A percentile compares a stretch with the other conserved stretches of the same genome.
Conservation (phyloP, 306 rosid genomes). For the Trichosanthes cucumerina region DNA sequence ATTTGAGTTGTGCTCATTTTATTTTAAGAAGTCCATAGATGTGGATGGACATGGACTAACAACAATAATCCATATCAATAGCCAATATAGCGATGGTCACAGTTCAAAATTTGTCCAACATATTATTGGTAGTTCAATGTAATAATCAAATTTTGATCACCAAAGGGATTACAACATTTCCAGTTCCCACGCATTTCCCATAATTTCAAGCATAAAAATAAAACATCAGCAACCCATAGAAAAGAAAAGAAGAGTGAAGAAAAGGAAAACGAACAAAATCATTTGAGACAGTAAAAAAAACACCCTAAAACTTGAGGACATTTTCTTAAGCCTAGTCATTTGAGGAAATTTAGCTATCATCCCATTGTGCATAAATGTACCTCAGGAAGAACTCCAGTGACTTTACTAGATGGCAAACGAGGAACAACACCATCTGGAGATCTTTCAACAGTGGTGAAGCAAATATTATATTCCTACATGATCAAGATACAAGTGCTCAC, state of each 20-base stretch:
- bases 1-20: too few species aligned
- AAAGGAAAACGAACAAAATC: neutral
- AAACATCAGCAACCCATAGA: neutral
- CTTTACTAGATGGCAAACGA: constrained; percentile 58
- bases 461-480: constrained; percentile 84
- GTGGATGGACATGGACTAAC: neutral
- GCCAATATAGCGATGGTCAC: neutral
- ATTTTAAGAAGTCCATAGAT: neutral
- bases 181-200: neutral
- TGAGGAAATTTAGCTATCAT: neutral
- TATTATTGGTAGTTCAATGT: neutral
- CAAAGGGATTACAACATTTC: neutral
- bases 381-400: constrained; percentile 87
- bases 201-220: neutral
- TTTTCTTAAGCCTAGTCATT: neutral
- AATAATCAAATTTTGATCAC: neutral
- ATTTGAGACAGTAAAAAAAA: neutral
- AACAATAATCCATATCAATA: neutral
- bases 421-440: constrained; percentile 52
- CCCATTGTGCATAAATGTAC: constrained; percentile 24
- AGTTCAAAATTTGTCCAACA: neutral
- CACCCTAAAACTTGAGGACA: constrained; percentile 7
- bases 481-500: constrained; percentile 5
- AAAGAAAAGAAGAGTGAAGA: neutral
- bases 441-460: constrained; percentile 94